A percentile compares a stretch with the other conserved stretches of the same genome.
Evolutionary conservation across 1,284 basidiomycete species (phyloP).

Genomic region (Chiua sp.): DNA sequence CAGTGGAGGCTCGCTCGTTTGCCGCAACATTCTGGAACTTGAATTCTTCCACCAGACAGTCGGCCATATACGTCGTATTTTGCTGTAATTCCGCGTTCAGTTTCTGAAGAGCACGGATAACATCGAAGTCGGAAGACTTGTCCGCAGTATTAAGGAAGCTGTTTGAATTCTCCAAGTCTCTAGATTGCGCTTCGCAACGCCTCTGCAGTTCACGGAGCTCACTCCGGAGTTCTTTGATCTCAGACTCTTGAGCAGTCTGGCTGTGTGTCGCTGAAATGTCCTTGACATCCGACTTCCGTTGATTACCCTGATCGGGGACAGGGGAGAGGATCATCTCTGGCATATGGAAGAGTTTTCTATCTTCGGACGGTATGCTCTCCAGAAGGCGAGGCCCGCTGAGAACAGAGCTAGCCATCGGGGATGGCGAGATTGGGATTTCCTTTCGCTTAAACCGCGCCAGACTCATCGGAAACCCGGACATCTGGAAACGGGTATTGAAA

Average conservation of each 20-base stretch:
- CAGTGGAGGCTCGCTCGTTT: slow-evolving; percentile 1
- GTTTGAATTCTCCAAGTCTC: slow-evolving; percentile 11
- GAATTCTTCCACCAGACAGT: slow-evolving; percentile 2
- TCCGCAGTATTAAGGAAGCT: slow-evolving; percentile 11
- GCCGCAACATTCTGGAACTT: background rate
- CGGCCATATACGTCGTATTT: slow-evolving; percentile 9
- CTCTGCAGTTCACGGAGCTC: slow-evolving; percentile 12
- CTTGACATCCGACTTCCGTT: background rate
- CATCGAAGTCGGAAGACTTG: slow-evolving; percentile 19
- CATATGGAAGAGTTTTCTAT: background rate
- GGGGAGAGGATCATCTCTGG: background rate
- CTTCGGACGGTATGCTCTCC: background rate
- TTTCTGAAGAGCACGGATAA: slow-evolving; percentile 4
- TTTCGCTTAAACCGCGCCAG: no score
- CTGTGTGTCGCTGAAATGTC: background rate
- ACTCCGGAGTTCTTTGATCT: slow-evolving; percentile 11
- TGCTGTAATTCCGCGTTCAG: slow-evolving; percentile 19
- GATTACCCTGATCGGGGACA: background rate
- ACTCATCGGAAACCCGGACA: no score
- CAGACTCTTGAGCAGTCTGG: background rate
- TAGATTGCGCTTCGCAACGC: slow-evolving; percentile 12
- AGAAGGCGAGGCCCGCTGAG: no score
- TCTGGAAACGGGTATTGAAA: no score
- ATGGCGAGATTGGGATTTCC: no score
- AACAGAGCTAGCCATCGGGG: no score